Base-by-base conservation (phyloP, 805 yeast species). In the Metschnikowia cubensis region DNA sequence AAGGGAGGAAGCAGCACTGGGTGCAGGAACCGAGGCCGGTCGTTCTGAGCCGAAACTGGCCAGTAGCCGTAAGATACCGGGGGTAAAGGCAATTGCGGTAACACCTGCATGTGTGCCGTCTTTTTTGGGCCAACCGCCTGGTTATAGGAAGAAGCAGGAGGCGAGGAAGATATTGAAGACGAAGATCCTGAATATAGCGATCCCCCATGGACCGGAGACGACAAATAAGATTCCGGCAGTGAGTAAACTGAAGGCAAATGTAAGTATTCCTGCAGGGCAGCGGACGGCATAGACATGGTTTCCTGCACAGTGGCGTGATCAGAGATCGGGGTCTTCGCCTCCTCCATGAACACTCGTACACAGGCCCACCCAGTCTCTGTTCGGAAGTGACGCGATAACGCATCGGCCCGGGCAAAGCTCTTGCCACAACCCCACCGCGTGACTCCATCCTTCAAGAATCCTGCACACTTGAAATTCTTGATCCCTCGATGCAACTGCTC, bases 341-440 rank as follows among this genome's bases (percentile, higher is more conserved):
- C 89, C 33, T 76, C 80, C 73, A 84, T 75, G 53, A 85, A 69
- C 3, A 88, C 87, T 52, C 76, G 71, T 47, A 86, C 79, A 62
- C 94, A 86, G 17, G 73, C 66, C 73, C 85, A 78, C 1, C 94
- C 94, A 0, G 87, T 80, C 52, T 85, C 92, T 2, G 91, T 83
- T 49, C 87, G 70, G 61, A 85, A 85, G 60, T 86, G 94, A 46
- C 92, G 75, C 2, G 87, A 82, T 37, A 86, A 71, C 0, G 92
- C 94, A 63, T 87, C 94, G 2, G 87, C 83, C 38, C 94, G 71
- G 4, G 91, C 89, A 65, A 86, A 86, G 54, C 76, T 73, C 61
- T 82, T 80, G 14, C 86, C 84, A 63, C 92, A 85, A 3, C 91
- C 92, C 91, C 92, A 85, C 55, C 68, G 66, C 3, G 84, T 81